These are phyloP conservation scores for Pythium phragmitis DNA, from an alignment of 352 stramenopile species.

Conservation along the genomic window DNA sequence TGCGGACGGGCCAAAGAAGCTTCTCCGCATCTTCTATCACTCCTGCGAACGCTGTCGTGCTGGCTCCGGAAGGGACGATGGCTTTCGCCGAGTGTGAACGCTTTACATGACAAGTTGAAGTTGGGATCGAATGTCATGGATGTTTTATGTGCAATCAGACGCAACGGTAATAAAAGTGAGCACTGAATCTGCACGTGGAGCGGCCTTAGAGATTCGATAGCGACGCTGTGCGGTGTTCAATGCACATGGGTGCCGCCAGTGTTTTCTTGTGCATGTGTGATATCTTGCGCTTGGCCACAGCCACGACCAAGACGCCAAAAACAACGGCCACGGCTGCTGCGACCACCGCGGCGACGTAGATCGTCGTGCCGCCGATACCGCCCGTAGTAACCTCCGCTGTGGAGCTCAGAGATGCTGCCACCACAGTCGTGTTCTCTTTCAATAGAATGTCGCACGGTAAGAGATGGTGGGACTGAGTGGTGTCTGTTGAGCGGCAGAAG, in stretches of 20 bases:
- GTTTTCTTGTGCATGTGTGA: neutral
- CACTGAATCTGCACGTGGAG: too few relatives aligned
- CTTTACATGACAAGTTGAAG: neutral
- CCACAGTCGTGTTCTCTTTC: neutral
- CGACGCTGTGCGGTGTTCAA: neutral
- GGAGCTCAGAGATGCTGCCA: neutral
- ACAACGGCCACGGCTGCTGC: neutral
- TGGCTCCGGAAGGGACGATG: too few relatives aligned
- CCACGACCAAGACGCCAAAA: neutral
- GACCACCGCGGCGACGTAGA: neutral
- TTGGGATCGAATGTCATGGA: neutral
- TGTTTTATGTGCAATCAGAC: neutral
- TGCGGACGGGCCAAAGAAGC: neutral
- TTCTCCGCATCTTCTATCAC: neutral
- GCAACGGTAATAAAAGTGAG: neutral
- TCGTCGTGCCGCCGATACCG: neutral
- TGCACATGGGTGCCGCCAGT: conserved; percentile 4
- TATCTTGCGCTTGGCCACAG: neutral
- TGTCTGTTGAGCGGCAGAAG: conserved; percentile 10
- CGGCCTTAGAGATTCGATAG: neutral
- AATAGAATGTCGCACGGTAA: neutral
- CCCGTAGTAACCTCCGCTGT: neutral
- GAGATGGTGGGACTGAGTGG: conserved; percentile 8
- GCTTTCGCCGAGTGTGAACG: too few relatives aligned
- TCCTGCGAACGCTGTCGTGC: too few relatives aligned